Evolutionary conservation across 1,284 basidiomycete genomes (phyloP).

Genomic region (Apiotrichum brassicae): DNA sequence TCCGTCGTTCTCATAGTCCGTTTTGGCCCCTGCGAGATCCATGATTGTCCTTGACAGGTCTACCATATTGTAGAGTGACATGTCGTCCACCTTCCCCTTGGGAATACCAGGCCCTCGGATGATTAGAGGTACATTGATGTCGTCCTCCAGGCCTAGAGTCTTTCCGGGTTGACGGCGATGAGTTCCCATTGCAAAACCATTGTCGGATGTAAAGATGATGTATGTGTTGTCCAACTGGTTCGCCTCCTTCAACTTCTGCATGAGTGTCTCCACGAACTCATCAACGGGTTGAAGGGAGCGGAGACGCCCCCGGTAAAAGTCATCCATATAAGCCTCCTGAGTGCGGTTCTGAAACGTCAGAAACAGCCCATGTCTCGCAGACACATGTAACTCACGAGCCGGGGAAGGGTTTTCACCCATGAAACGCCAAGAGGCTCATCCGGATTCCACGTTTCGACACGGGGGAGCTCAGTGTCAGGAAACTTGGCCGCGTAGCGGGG

Average conservation of each 20-base stretch:
- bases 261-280: constrained; percentile 32
- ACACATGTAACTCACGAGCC: constrained; percentile 8
- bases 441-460: constrained; percentile 26
- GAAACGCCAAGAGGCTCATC: constrained; percentile 26
- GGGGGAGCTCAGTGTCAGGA: constrained; percentile 17
- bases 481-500: constrained; percentile 30
- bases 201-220: constrained; percentile 37
- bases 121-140: constrained; percentile 32
- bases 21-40: constrained; percentile 28
- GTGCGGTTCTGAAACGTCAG: constrained; percentile 18
- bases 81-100: constrained; percentile 15
- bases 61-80: constrained; percentile 27
- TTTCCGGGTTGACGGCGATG: constrained; percentile 40
- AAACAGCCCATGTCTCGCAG: too few relatives aligned
- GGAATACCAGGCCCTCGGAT: constrained; percentile 29
- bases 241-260: constrained; percentile 26
- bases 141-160: constrained; percentile 38
- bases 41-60: constrained; percentile 36
- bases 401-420: constrained; percentile 29
- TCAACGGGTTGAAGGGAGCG: constrained; percentile 33
- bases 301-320: constrained; percentile 33
- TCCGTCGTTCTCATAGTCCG: constrained; percentile 33
- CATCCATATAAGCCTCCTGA: constrained; percentile 31
- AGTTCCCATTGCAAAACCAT: constrained; percentile 33
- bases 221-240: constrained; percentile 36